Base-by-base conservation (phyloP, 495 filamentous ascomycete species). In the Parathielavia appendiculata region DNA sequence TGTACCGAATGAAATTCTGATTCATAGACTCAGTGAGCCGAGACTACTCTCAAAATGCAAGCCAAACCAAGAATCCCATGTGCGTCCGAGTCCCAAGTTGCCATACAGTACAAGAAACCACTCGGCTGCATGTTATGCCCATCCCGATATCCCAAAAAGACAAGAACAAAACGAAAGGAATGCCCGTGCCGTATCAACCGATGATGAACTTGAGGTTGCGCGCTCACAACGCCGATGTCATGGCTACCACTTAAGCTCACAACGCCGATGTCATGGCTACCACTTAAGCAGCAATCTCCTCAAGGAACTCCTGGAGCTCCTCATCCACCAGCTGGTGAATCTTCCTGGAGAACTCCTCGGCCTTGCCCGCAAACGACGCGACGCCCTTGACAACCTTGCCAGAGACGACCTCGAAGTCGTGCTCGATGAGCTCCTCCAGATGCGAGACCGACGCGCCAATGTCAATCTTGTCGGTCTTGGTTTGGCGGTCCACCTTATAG, bases 241-340 rank as follows among this genome's bases (percentile, higher is more conserved):
- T 19, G n/a, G 10, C 32, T 35, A n/a, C n/a, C n/a, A n/a, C n/a
- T n/a, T n/a, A n/a, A n/a, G 38, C 39, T 51, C 32, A 54, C 30
- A 26, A 35, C 47, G 38, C 39, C 22, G 39, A 52, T 45, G 39
- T 12, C 48, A 55, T 19, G n/a, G 10, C 32, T 19, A 53, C 36
- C 5, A 59, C 35, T 73, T 76, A 79, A 49, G 59, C 63, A 51
- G 62, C 57, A 69, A 86, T 60, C 72, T 91, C 73, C 66, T 86
- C 72, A 70, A 92, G 70, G 73, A 91, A 77, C 69, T 83, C 76
- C 75, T 85, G 67, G 66, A 92, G 73, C 74, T 91, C 81, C 68
- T 88, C 76, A 64, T 87, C 69, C 63, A 86, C 72, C 30, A 81
- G 59, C 51, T 78, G 69, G 58, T 81, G 74, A 65, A 83, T 72